Evolutionary conservation across 2,329 filamentous ascomycete species (phyloP).

Genomic region (Xylariaceae sp.): DNA sequence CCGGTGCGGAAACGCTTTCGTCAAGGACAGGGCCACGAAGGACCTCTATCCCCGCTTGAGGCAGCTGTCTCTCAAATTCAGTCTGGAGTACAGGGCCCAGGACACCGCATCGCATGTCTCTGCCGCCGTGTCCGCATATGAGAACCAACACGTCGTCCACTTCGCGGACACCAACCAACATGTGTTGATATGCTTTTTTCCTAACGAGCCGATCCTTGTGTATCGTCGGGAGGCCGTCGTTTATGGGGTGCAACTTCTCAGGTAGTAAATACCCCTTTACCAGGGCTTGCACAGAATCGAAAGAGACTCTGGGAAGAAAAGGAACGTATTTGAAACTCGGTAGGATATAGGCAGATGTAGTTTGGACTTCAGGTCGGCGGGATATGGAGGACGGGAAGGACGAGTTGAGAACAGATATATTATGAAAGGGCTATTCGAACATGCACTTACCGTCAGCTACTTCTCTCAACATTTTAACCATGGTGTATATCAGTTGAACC

Average conservation of each 20-base stretch:
- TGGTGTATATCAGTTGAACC: conserved; percentile 2
- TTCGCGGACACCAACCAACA: conserved; percentile 64
- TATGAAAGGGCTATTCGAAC: conserved; percentile 75
- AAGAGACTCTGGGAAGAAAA: conserved; percentile 68
- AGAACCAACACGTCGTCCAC: conserved; percentile 76
- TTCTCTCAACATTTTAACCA: not conserved
- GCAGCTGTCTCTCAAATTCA: conserved; percentile 72
- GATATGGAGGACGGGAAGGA: conserved; percentile 71
- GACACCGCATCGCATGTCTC: conserved; percentile 83
- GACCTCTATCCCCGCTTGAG: conserved; percentile 56
- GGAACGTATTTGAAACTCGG: conserved; percentile 85
- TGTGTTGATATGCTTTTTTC: conserved; percentile 59
- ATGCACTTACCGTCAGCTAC: conserved; percentile 44
- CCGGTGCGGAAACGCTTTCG: conserved; percentile 41
- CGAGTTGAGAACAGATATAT: conserved; percentile 76
- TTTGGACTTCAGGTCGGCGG: conserved; percentile 54
- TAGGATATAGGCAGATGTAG: conserved; percentile 75
- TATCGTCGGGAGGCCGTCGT: conserved; percentile 64
- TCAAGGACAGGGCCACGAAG: conserved; percentile 53
- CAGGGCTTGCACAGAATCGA: conserved; percentile 61
- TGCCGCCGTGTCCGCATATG: conserved; percentile 84
- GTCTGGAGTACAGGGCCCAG: conserved; percentile 74
- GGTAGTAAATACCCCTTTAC: conserved; percentile 73
- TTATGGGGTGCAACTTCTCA: conserved; percentile 64
- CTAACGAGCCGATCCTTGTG: conserved; percentile 59